Percentiles rank a stretch among this genome's conserved stretches.
These are phyloP conservation scores for Danielia oregonensis DNA, from an alignment of 805 yeast genomes.

Conservation along the genomic window DNA sequence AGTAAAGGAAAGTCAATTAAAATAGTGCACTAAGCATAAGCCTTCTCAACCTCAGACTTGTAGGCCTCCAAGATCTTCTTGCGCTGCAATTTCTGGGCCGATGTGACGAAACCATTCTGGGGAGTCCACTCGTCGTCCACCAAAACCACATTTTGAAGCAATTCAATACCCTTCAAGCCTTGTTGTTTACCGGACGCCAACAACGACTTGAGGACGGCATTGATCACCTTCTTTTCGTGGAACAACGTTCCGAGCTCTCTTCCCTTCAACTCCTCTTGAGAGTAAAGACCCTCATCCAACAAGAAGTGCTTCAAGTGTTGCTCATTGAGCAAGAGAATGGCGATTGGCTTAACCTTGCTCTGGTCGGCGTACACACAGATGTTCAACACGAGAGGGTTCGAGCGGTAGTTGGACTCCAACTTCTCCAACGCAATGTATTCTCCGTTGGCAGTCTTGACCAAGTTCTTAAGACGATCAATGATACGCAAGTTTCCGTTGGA, in stretches of 20 bases:
- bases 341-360: constrained; percentile 84
- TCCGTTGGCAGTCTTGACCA: constrained; percentile 94
- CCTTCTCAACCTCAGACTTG: constrained; percentile 60
- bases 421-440: constrained; percentile 97
- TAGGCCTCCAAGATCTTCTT: constrained; percentile 75
- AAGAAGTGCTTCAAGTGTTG: constrained; percentile 52
- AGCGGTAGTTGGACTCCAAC: constrained; percentile 85
- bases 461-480: constrained; percentile 92
- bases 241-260: constrained; percentile 47
- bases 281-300: constrained; percentile 47
- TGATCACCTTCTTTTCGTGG: constrained; percentile 52
- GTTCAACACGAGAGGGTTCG: constrained; percentile 71
- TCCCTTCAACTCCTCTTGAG: constrained; percentile 44
- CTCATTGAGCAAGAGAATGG: constrained; percentile 82
- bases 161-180: constrained; percentile 83
- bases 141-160: constrained; percentile 72
- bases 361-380: constrained; percentile 93
- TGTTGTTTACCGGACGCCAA: constrained; percentile 73
- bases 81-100: constrained; percentile 96
- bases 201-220: constrained; percentile 54
- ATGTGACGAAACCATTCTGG: constrained; percentile 86
- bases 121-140: constrained; percentile 97
- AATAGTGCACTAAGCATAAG: constrained; percentile 37
- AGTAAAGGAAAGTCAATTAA: not conserved
- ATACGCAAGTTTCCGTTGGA: constrained; percentile 71